A percentile compares a stretch with the other conserved stretches of the same genome.
Conservation (phyloP, 805 yeast species). For the Wickerhamiella azymoides region DNA sequence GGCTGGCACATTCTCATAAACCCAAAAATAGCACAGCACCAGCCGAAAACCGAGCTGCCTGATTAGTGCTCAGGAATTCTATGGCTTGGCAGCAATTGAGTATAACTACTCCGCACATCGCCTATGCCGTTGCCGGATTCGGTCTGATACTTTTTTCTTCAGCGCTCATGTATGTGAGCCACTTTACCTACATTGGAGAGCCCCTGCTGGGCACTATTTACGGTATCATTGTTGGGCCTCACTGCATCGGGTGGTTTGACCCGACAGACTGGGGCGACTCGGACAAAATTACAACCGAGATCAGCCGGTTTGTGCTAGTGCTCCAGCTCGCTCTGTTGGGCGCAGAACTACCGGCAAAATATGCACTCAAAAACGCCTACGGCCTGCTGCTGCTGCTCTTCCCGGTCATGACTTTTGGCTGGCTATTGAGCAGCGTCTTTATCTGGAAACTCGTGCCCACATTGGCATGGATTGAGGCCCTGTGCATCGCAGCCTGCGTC, state of each 20-base stretch:
- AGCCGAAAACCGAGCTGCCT: too few relatives aligned
- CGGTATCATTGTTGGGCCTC: slow-evolving; percentile 80
- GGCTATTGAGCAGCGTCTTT: slow-evolving; percentile 51
- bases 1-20: too few relatives aligned
- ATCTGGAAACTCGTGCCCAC: slow-evolving; percentile 49
- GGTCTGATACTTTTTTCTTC: slow-evolving; percentile 42
- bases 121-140: slow-evolving; percentile 3
- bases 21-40: too few relatives aligned
- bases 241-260: slow-evolving; percentile 62
- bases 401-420: slow-evolving; percentile 60
- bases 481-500: slow-evolving; percentile 53
- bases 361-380: slow-evolving; percentile 44
- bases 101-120: slow-evolving; percentile 29
- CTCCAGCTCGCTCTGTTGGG: slow-evolving; percentile 63
- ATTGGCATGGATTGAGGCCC: slow-evolving; percentile 39
- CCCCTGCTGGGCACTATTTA: slow-evolving; percentile 73
- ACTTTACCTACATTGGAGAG: slow-evolving; percentile 69
- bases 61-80: slow-evolving; percentile 3
- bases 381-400: slow-evolving; percentile 44
- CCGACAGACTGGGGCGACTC: slow-evolving; percentile 73
- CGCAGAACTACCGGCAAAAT: slow-evolving; percentile 57
- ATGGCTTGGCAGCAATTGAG: slow-evolving; percentile 22
- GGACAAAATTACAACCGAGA: slow-evolving; percentile 62
- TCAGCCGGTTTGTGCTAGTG: slow-evolving; percentile 50
- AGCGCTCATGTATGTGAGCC: slow-evolving; percentile 64